Evolutionary conservation across 768 basidiomycete species (phyloP).

Genomic region (Chalciporus chontae): DNA sequence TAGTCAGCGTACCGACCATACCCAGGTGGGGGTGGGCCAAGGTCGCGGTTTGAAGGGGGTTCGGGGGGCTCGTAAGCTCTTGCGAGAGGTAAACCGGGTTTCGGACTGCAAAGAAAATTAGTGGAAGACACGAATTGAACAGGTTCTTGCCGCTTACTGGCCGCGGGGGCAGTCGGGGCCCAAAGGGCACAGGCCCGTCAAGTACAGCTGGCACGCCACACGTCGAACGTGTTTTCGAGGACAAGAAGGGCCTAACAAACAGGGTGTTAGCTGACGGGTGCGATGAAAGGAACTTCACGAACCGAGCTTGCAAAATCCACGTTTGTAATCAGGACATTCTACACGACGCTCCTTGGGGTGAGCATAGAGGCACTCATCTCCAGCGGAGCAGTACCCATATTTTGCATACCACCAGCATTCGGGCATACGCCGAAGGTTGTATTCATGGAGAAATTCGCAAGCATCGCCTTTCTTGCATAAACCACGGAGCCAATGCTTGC

Average conservation of each 20-base stretch:
- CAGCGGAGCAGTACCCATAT: slow-evolving; percentile 95
- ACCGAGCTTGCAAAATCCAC: slow-evolving; percentile 96
- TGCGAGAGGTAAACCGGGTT: slow-evolving; percentile 64
- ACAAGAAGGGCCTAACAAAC: slow-evolving; percentile 69
- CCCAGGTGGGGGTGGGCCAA: slow-evolving; percentile 90
- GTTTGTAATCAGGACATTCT: slow-evolving; percentile 93
- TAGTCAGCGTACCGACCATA: slow-evolving; percentile 82
- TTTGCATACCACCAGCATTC: slow-evolving; percentile 99
- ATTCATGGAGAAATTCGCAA: slow-evolving; percentile 99
- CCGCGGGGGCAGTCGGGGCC: slow-evolving; percentile 85
- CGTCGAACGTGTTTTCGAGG: slow-evolving; percentile 91
- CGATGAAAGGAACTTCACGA: slow-evolving; percentile 22
- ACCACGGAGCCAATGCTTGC: slow-evolving; percentile 98
- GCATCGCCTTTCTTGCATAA: slow-evolving; percentile 97
- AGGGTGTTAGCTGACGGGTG: slow-evolving; percentile 3
- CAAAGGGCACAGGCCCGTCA: slow-evolving; percentile 90
- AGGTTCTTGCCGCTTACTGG: slow-evolving; percentile 59
- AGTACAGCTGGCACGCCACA: slow-evolving; percentile 85
- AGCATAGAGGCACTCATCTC: slow-evolving; percentile 96
- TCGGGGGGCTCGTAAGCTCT: slow-evolving; percentile 77
- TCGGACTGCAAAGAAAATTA: slow-evolving; percentile 52
- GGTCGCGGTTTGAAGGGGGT: slow-evolving; percentile 69
- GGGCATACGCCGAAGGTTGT: slow-evolving; percentile 96
- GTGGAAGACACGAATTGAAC: slow-evolving; percentile 5
- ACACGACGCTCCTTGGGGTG: slow-evolving; percentile 89